Evolutionary conservation across 2,329 filamentous ascomycete genomes (phyloP).

Genomic region (Colletotrichum sp.): DNA sequence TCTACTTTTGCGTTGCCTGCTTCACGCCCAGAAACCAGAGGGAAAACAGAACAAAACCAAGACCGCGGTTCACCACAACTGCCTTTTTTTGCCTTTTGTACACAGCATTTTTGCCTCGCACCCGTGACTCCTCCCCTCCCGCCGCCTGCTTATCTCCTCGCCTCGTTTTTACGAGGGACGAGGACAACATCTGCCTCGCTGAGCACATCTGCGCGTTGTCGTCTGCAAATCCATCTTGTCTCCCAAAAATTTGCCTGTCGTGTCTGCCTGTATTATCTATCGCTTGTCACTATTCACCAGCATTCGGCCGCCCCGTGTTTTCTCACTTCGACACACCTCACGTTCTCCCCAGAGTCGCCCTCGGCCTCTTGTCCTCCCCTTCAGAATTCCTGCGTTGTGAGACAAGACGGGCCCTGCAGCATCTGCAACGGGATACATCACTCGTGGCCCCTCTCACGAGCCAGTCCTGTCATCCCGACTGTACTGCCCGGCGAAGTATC

Average conservation of each 20-base stretch:
- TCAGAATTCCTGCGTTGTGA: conserved; percentile 6
- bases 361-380: conserved; percentile 6
- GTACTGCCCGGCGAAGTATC: conserved; percentile 11
- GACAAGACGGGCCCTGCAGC: conserved; percentile 15
- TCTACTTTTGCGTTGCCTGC: not conserved
- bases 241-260: not conserved
- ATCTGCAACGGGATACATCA: conserved; percentile 18
- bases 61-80: not conserved
- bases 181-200: not conserved
- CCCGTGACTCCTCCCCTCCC: conserved; percentile 6
- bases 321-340: not conserved
- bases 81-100: conserved; percentile 1
- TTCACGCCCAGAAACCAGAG: not conserved
- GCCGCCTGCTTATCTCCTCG: not conserved
- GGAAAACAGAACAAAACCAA: not conserved
- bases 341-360: not conserved
- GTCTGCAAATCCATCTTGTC: not conserved
- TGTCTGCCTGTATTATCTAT: conserved; percentile 10
- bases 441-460: conserved; percentile 18
- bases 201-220: not conserved
- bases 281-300: not conserved
- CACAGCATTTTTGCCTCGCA: conserved; percentile 5
- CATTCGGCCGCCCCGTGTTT: not conserved
- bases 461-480: conserved; percentile 3
- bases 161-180: not conserved